Evolutionary conservation across 495 filamentous ascomycete genomes (phyloP).

Genomic region (Diplogelasinospora grovesii): DNA sequence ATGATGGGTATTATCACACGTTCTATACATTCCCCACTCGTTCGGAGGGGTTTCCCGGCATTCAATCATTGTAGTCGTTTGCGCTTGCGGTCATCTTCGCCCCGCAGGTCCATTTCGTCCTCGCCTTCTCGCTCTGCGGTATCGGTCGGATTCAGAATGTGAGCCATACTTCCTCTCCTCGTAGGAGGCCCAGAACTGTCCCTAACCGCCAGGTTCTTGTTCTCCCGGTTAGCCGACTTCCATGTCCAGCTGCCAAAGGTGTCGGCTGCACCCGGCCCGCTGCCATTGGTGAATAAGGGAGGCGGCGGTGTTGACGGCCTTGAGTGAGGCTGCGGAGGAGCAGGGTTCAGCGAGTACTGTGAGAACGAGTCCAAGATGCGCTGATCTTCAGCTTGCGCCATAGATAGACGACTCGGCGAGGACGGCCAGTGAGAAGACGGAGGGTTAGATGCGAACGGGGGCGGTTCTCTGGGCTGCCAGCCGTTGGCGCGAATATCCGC

Average conservation of each 20-base stretch:
- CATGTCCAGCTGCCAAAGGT: slow-evolving; percentile 50
- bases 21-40: neutral
- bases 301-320: slow-evolving; percentile 67
- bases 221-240: slow-evolving; percentile 37
- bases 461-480: slow-evolving; percentile 71
- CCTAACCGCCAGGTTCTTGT: slow-evolving; percentile 39
- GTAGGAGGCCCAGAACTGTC: slow-evolving; percentile 52
- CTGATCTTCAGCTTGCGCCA: slow-evolving; percentile 59
- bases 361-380: slow-evolving; percentile 76
- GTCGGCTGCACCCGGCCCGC: slow-evolving; percentile 34
- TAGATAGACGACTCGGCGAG: slow-evolving; percentile 70
- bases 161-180: slow-evolving; percentile 52
- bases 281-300: slow-evolving; percentile 35
- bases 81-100: slow-evolving; percentile 64
- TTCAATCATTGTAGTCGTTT: slow-evolving; percentile 54
- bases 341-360: slow-evolving; percentile 66
- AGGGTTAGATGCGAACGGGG: slow-evolving; percentile 63
- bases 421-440: slow-evolving; percentile 78
- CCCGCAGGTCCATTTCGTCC: slow-evolving; percentile 35
- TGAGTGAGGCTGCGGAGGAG: slow-evolving; percentile 51
- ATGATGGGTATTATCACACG: slow-evolving; percentile 1
- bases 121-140: slow-evolving; percentile 39
- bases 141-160: slow-evolving; percentile 64
- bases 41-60: neutral
- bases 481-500: slow-evolving; percentile 89